Evolutionary conservation across 1,284 basidiomycete species (phyloP).

Genomic region (Paramarasmius palmivorus): DNA sequence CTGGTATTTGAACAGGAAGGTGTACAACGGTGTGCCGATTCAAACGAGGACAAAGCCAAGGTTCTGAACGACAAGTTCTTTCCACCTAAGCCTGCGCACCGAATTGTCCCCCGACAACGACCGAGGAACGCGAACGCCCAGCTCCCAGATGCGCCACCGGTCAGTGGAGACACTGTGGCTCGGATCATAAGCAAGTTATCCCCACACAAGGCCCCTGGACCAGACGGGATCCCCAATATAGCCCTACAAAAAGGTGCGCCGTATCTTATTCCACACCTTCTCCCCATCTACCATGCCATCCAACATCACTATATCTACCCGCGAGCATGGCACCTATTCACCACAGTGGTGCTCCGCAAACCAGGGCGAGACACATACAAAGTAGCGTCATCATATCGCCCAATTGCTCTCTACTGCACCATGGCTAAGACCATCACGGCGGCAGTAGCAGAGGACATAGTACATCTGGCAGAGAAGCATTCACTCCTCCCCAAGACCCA

Average conservation of each 20-base stretch:
- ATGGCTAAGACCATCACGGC: conserved; percentile 25
- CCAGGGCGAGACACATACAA: conserved; percentile 25
- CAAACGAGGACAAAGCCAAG: conserved; percentile 28
- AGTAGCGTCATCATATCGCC: conserved; percentile 25
- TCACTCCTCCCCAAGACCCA: conserved; percentile 22
- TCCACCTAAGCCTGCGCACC: conserved; percentile 18
- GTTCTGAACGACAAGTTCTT: conserved; percentile 32
- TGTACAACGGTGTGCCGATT: background rate
- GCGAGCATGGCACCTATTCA: conserved; percentile 15
- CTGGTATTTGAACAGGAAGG: conserved; percentile 15
- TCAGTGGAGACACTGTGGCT: conserved; percentile 25
- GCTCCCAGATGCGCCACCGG: conserved; percentile 17
- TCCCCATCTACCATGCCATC: background rate
- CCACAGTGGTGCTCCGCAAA: conserved; percentile 23
- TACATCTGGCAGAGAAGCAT: conserved; percentile 21
- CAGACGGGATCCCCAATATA: conserved; percentile 24
- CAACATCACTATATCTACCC: conserved; percentile 13
- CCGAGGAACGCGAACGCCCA: no score
- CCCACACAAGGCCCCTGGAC: conserved; percentile 25
- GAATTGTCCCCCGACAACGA: conserved; percentile 4
- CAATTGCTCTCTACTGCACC: conserved; percentile 27
- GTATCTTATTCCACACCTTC: background rate
- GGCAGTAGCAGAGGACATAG: conserved; percentile 23
- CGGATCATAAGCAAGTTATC: conserved; percentile 16
- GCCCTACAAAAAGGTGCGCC: conserved; percentile 13